A percentile compares a stretch with the other conserved stretches of the same genome.
phyloP scores from a whole-genome alignment of 331 rosid species.

The Stylosanthes scabra region DNA sequence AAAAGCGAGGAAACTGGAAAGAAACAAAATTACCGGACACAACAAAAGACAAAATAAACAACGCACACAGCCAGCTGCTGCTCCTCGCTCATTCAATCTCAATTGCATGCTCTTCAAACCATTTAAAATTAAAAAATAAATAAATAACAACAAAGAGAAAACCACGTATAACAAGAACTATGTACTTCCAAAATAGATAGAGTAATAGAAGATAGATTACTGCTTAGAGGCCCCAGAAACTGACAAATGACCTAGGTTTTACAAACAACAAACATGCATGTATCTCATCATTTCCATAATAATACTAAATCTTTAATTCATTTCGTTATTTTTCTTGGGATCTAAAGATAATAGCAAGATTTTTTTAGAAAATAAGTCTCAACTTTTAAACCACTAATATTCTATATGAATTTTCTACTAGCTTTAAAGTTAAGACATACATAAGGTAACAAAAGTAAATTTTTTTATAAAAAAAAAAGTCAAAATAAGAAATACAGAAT shows the following conservation, averaged over 20 bases:
- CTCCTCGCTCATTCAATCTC: not conserved
- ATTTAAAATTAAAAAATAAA: too few relatives aligned
- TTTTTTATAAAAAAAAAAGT: too few relatives aligned
- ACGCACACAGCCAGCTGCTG: not conserved
- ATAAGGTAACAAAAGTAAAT: too few relatives aligned
- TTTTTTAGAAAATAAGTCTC: too few relatives aligned
- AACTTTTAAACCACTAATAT: not conserved
- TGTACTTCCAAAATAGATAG: not conserved
- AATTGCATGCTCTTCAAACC: not conserved
- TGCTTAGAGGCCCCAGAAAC: not conserved
- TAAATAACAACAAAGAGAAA: too few relatives aligned
- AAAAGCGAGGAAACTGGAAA: not conserved
- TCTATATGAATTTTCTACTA: not conserved
- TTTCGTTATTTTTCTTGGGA: too few relatives aligned
- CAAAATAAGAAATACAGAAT: too few relatives aligned
- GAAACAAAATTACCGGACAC: slow-evolving; percentile 11
- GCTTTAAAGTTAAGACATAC: not conserved
- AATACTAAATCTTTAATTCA: not conserved
- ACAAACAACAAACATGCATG: not conserved
- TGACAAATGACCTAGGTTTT: not conserved
- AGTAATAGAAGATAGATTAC: not conserved
- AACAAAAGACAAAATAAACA: not conserved
- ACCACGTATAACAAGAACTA: not conserved
- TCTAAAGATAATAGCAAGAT: too few relatives aligned
- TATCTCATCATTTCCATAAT: not conserved